Base-by-base conservation (phyloP, 208 protist species). In the Leishmania aethiopica region DNA sequence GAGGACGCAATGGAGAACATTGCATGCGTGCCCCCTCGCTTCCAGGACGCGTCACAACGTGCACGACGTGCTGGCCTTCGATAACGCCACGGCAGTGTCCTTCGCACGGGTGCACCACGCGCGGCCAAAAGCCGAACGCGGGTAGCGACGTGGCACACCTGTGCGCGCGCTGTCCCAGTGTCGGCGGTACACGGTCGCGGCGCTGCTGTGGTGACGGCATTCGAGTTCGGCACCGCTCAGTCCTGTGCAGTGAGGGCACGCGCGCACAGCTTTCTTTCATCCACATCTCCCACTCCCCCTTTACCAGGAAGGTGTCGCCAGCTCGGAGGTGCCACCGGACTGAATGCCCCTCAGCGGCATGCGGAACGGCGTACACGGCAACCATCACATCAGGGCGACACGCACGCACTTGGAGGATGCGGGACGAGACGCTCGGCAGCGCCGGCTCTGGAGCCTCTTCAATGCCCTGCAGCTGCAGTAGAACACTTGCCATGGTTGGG, bases 51-150 rank as follows among this genome's bases (percentile, higher is more conserved):
- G 4, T 32, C 75, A 71, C 37, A 19, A 71, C 51, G 42, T 71
- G 75, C 75, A 79, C 4, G n/a, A 62, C 57, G 22, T 78, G 75
- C 19, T 70, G 57, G 13, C 75, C 75, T 37, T 67, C 42, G 15
- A 32, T 28, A 32, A 55, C 49, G 22, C 22, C 8, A 35, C 69
- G 45, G 69, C 69, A 74, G 42, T 35, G 45, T n/a, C 69, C 69
- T 51, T 45, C 13, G 15, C 69, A 28, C 10, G 37, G 42, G 42
- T 74, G 40, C 40, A 35, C 42, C 2, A 75, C n/a, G 45, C 47
- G 47, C 71, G 40, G 47, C 47, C 8, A 75, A 13, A 40, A 0
- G 71, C 32, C 42, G 10, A 25, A 28, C 71, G 35, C 45, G 2
- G 17, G 51, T 25, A 11, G 45, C 71, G 47, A 45, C 10, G 25